These are phyloP conservation scores for Spergularia bocconei DNA, from an alignment of 148 eudicot genomes.

Conservation along the genomic window DNA sequence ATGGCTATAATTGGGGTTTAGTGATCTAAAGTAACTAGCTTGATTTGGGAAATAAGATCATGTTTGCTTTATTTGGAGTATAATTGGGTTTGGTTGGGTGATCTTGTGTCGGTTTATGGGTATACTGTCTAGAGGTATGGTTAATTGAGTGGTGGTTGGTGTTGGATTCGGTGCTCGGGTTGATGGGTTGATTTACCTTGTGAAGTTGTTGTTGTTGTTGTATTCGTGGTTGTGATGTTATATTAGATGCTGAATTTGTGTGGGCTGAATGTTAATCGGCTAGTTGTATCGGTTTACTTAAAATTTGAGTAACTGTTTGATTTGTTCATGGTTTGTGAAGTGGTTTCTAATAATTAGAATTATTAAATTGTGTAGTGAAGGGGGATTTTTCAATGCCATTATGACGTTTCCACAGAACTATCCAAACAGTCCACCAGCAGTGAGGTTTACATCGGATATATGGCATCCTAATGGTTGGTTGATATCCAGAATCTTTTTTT, in stretches of 20 bases:
- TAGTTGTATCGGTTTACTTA: background rate
- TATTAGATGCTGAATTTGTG: background rate
- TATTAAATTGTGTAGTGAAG: constrained; percentile 46
- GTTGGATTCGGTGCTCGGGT: constrained; percentile 1
- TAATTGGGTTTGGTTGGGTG: constrained; percentile 10
- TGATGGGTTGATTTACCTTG: background rate
- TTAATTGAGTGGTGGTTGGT: background rate
- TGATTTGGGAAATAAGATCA: background rate
- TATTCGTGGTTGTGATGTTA: background rate
- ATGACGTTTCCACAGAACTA: constrained; percentile 72
- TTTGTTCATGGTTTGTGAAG: background rate
- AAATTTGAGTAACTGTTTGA: background rate
- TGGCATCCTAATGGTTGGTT: constrained; percentile 84
- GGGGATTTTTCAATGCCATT: constrained; percentile 71
- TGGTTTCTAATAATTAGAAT: constrained; percentile 1
- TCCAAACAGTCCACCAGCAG: constrained; percentile 68
- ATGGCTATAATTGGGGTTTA: background rate
- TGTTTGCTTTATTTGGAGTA: background rate
- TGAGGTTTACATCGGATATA: constrained; percentile 68
- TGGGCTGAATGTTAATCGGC: background rate
- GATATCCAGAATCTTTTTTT: background rate
- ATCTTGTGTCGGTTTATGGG: background rate
- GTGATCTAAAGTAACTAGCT: background rate
- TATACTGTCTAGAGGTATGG: background rate
- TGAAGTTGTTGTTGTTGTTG: background rate